phyloP scores from a whole-genome alignment of 2,329 filamentous ascomycete genomes.

The Paecilomyces variotii region DNA sequence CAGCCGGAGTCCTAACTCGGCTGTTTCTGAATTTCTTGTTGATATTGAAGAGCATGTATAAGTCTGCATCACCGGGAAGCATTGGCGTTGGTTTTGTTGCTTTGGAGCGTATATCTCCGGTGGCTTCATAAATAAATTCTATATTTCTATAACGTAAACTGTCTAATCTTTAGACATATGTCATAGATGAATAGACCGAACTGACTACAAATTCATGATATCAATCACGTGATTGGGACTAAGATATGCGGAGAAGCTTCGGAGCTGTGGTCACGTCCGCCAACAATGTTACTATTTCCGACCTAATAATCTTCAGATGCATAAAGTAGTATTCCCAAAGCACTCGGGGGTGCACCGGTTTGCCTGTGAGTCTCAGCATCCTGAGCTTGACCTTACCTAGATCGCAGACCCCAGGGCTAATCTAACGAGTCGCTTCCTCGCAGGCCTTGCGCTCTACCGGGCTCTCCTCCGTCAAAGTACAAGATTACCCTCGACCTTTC shows the following conservation, averaged over 20 bases:
- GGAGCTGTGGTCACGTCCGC: background rate
- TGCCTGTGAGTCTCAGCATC: slow-evolving; percentile 29
- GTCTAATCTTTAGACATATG: background rate
- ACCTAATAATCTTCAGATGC: slow-evolving; percentile 23
- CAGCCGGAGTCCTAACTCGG: slow-evolving; percentile 19
- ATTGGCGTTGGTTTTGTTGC: slow-evolving; percentile 23
- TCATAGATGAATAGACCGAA: background rate
- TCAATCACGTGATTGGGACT: background rate
- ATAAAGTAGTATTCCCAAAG: slow-evolving; percentile 24
- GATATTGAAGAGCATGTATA: slow-evolving; percentile 27
- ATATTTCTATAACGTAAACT: background rate
- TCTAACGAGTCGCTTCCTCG: background rate
- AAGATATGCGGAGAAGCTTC: background rate
- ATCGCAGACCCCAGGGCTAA: background rate
- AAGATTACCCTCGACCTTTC: slow-evolving; percentile 16
- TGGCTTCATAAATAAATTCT: background rate
- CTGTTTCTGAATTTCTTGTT: slow-evolving; percentile 10
- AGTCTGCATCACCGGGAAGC: slow-evolving; percentile 29
- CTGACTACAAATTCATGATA: slow-evolving; percentile 1
- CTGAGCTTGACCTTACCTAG: background rate
- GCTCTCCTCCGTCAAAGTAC: slow-evolving; percentile 37
- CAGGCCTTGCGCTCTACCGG: slow-evolving; percentile 39
- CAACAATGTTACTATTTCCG: background rate
- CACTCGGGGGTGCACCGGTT: slow-evolving; percentile 34
- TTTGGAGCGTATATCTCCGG: slow-evolving; percentile 4